Base-by-base conservation (phyloP, 768 basidiomycete genomes). In the Hemileccinum impolitum region DNA sequence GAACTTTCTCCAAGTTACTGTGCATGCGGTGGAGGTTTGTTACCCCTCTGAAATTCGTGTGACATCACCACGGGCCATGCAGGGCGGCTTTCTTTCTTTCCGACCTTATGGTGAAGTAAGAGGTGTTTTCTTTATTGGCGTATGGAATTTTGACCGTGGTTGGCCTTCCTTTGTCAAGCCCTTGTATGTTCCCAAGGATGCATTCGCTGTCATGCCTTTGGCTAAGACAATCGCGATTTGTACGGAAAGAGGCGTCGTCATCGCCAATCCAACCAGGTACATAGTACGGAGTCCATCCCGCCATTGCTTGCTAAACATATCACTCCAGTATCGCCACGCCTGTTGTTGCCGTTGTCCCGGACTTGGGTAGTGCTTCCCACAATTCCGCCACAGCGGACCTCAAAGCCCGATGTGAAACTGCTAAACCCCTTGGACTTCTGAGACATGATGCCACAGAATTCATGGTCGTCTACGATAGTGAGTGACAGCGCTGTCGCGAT, bases 391-490 rank as follows among this genome's bases (percentile, higher is more conserved):
- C 79, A 66, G 64, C 71, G 26, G 63, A 66, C 18, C 76, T 93
- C 44, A 90, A 87, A 67, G 57, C 64, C 13, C 79, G 77, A 15
- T 74, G 84, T 44, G 80, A 83, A 30, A 63, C 62, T 15, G 71
- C 79, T 21, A 86, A 76, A 58, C 78, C 85, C 2, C 72, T 93
- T 4, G 90, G 90, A 6, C 66, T 91, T 30, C 70, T 89, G 6
- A 77, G 80, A 39, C 73, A 74, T 7, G 73, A 75, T 41, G 59
- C 68, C 4, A 65, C 68, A 19, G 87, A 90, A 60, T 67, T 87
- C 18, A 66, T 93, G 53, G 77, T 91, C 12, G 63, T 93, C 32
- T 93, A 85, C 54, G 86, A 93, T 53, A 76, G 90, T 87, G 48
- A 59, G 83, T 62, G 42, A 25, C 40, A 21, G 37, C 19, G 15